These are phyloP conservation scores for Aureobasidium pullulans DNA, from an alignment of 2,329 filamentous ascomycete genomes.

Conservation along the genomic window DNA sequence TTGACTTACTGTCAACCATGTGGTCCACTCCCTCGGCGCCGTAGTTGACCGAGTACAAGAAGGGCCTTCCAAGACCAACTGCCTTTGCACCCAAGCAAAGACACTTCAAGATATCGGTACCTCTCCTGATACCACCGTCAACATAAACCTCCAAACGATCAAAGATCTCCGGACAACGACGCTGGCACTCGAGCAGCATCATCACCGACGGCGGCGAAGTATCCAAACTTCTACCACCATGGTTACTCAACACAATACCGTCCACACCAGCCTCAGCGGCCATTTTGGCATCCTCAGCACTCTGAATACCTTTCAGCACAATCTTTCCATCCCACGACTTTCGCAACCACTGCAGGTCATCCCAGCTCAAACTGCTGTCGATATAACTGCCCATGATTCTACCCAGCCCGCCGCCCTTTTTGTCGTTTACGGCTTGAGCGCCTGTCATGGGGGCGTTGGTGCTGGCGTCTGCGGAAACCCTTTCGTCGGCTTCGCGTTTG, in stretches of 20 bases:
- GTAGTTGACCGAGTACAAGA: conserved; percentile 55
- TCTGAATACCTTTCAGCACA: conserved; percentile 37
- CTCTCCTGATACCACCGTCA: conserved; percentile 58
- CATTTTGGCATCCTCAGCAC: conserved; percentile 34
- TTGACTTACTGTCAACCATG: conserved; percentile 12
- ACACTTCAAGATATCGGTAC: conserved; percentile 61
- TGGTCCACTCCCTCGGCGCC: conserved; percentile 47
- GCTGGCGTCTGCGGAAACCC: conserved; percentile 40
- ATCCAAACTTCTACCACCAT: conserved; percentile 47
- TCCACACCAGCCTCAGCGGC: conserved; percentile 36
- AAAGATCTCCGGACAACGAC: conserved; percentile 54
- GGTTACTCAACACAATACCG: conserved; percentile 44
- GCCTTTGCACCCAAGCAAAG: conserved; percentile 58
- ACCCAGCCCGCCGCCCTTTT: conserved; percentile 48
- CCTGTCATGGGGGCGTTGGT: conserved; percentile 45
- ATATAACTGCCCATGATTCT: conserved; percentile 51
- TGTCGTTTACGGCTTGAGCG: conserved; percentile 43
- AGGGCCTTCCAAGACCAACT: conserved; percentile 54
- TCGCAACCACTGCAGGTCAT: conserved; percentile 40
- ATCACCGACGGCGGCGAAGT: conserved; percentile 49
- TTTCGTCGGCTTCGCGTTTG: conserved; percentile 45
- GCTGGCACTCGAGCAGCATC: conserved; percentile 55
- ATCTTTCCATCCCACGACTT: conserved; percentile 35
- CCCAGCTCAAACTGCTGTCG: conserved; percentile 47
- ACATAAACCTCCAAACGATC: conserved; percentile 54